Evolutionary conservation across 495 filamentous ascomycete species (phyloP).

Genomic region (Hyaloscypha bicolor): DNA sequence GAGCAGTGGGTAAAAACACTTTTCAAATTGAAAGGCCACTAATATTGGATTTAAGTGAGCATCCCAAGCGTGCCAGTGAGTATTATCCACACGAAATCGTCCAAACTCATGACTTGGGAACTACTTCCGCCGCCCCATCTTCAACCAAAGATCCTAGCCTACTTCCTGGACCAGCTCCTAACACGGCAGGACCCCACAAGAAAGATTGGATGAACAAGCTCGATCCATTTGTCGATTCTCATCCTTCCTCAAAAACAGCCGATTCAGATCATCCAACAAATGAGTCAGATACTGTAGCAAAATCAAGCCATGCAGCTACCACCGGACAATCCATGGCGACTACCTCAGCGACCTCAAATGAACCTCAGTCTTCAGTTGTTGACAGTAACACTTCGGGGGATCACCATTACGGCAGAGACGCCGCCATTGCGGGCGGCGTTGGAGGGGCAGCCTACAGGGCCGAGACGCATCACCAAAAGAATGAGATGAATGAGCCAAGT

Average conservation of each 20-base stretch:
- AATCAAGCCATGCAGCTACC: background rate
- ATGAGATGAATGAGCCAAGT: conserved; percentile 4
- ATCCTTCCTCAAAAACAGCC: conserved; percentile 1
- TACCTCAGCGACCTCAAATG: conserved; percentile 33
- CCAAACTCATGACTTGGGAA: background rate
- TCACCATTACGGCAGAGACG: conserved; percentile 25
- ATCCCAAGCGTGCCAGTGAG: conserved; percentile 9
- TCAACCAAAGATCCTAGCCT: background rate
- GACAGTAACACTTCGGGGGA: conserved; percentile 11
- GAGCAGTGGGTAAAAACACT: conserved; percentile 8
- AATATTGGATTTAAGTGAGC: conserved; percentile 4
- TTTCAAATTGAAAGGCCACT: background rate
- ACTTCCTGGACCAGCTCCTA: conserved; percentile 26
- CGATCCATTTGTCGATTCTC: conserved; percentile 40
- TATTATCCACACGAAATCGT: background rate
- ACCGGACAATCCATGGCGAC: background rate
- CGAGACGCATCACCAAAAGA: conserved; percentile 22
- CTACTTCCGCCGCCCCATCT: background rate
- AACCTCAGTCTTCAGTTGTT: conserved; percentile 54
- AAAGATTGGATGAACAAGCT: conserved; percentile 39
- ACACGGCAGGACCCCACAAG: conserved; percentile 42
- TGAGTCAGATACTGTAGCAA: background rate
- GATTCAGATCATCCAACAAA: background rate
- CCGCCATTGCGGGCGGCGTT: conserved; percentile 14
- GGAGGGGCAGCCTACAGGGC: conserved; percentile 18